Evolutionary conservation across 805 yeast genomes (phyloP), one percentile per base, ranked within the genome.

Genomic region (Clavispora phyllophila): DNA sequence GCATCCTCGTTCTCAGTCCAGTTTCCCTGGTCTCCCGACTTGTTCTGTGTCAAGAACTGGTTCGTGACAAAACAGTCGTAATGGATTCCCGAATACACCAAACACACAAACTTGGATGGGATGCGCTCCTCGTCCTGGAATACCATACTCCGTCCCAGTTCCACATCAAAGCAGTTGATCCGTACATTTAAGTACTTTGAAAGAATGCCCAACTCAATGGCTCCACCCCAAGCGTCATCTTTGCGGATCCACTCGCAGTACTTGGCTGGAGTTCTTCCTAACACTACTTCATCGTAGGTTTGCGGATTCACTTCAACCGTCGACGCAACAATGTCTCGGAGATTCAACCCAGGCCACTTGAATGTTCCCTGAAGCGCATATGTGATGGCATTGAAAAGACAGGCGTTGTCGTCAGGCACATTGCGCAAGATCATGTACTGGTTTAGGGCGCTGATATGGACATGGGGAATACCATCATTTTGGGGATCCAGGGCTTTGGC

Each of bases 141-240:
- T 26, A 65, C 65, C 49, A 83, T 84, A 28, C 75, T 58, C 20
- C 78, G 66, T 5, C 78, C 77, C 45, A 78, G 79, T 50, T 79
- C 82, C 19, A 85, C 78, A 53, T 85, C 93, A 23, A 82, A 57
- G 9, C 87, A 79, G 41, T 72, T 66, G 33, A 85, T 79, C 3
- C 75, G 67, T 5, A 82, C 60, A 5, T 67, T 65, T 32, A 82
- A 67, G 47, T 72, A 68, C 26, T 71, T 66, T 2, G 86, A 71
- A 23, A 85, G 56, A 6, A 85, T 81, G 8, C 80, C 78, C 36
- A 84, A 61, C 56, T 85, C 95, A 37, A 85, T 84, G 2, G 87
- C 91, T 6, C 95, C 95, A 24, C 95, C 95, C 95, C 93, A 85
- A 14, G 84, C 73, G 27, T 72, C 78, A 15, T 72, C 72, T 43